These are phyloP conservation scores for Lathyrus sativus DNA, from an alignment of 306 rosid species.

Conservation along the genomic window DNA sequence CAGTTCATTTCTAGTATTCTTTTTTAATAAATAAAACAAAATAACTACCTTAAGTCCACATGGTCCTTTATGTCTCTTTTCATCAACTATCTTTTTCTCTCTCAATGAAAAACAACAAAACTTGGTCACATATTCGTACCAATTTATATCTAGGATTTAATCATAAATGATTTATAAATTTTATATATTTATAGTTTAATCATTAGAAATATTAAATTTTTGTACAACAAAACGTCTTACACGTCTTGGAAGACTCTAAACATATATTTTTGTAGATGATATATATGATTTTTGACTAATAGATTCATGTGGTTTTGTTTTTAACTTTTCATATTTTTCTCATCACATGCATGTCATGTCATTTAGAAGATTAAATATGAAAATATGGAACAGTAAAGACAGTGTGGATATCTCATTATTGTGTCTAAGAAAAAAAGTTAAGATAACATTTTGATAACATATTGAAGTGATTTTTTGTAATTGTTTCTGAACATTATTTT, in stretches of 20 bases:
- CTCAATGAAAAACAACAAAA: conserved; percentile 6
- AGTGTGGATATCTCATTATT: neutral
- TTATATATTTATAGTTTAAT: too few species aligned
- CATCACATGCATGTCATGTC: too few species aligned
- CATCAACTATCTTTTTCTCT: conserved; percentile 12
- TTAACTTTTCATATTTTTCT: too few species aligned
- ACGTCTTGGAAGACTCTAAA: too few species aligned
- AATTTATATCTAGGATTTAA: too few species aligned
- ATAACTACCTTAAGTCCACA: conserved; percentile 41
- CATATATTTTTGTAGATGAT: conserved; percentile 24
- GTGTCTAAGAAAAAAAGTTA: neutral
- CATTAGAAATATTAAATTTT: too few species aligned
- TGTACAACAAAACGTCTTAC: too few species aligned
- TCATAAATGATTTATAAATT: too few species aligned
- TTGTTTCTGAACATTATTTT: conserved; percentile 38
- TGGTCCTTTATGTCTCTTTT: conserved; percentile 7
- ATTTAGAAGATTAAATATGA: too few species aligned
- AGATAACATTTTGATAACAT: too few species aligned
- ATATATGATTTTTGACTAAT: neutral
- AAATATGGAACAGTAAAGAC: neutral
- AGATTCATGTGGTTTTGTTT: neutral
- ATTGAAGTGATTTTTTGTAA: neutral
- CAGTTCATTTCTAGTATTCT: conserved; percentile 39
- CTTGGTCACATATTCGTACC: conserved; percentile 19
- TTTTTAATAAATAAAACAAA: conserved; percentile 35